phyloP scores from a whole-genome alignment of 2,329 filamentous ascomycete genomes.

The Diplodia mutila region DNA sequence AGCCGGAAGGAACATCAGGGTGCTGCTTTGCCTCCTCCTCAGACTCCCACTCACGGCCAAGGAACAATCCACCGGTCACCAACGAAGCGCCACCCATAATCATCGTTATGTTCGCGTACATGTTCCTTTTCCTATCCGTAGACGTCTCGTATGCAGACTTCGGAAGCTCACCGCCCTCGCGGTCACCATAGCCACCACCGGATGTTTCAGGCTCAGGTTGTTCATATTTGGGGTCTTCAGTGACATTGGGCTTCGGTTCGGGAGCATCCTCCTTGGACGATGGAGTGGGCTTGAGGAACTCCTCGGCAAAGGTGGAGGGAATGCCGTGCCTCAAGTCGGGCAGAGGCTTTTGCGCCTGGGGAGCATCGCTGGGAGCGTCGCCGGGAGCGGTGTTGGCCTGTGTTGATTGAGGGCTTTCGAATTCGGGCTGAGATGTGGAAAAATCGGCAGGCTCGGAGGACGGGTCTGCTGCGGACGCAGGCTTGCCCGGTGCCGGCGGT shows the following conservation, averaged over 20 bases:
- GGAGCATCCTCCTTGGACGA: conserved; percentile 31
- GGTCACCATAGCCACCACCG: conserved; percentile 54
- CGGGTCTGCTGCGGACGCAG: not conserved
- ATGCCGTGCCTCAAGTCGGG: conserved; percentile 95
- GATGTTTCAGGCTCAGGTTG: conserved; percentile 45
- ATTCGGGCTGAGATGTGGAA: conserved; percentile 42
- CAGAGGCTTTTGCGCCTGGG: conserved; percentile 65
- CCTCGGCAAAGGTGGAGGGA: conserved; percentile 83
- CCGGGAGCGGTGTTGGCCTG: conserved; percentile 43
- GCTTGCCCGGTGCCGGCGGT: conserved; percentile 33
- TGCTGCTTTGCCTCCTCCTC: conserved; percentile 72
- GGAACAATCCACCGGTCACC: conserved; percentile 67
- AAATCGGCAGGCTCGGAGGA: conserved; percentile 30
- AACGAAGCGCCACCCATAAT: conserved; percentile 60
- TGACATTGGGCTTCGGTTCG: conserved; percentile 51
- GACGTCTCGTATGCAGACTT: conserved; percentile 89
- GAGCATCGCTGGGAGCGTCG: conserved; percentile 47
- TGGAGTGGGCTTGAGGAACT: conserved; percentile 57
- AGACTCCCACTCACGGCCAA: conserved; percentile 84
- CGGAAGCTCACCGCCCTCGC: conserved; percentile 68
- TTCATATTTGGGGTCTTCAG: conserved; percentile 56
- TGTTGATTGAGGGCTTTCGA: conserved; percentile 40
- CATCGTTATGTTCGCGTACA: conserved; percentile 76
- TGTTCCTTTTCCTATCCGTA: conserved; percentile 77
- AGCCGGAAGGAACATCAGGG: conserved; percentile 76